Percentiles rank a stretch among this genome's conserved stretches.
These are phyloP conservation scores for Dictyostelium capitatum DNA, from an alignment of 78 protist genomes.

Conservation along the genomic window DNA sequence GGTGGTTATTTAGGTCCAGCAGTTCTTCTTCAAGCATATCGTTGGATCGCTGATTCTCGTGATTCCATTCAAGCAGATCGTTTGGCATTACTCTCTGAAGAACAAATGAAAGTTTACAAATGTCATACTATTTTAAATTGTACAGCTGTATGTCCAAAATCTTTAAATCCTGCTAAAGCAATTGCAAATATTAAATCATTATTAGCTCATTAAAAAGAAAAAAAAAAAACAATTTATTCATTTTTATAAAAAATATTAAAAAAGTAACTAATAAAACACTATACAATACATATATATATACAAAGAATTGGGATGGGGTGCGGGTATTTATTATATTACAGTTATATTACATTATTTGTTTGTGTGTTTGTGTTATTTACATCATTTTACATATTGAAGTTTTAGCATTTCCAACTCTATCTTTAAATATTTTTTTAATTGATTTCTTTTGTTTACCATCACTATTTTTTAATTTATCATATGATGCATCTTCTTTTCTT, in stretches of 20 bases:
- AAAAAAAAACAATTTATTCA: no score
- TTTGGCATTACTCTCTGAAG: slow-evolving; percentile 64
- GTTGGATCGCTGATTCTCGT: slow-evolving; percentile 87
- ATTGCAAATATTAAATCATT: slow-evolving; percentile 31
- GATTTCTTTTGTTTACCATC: background rate
- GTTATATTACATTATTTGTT: no score
- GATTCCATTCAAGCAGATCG: slow-evolving; percentile 66
- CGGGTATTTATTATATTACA: no score
- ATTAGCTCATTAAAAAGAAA: background rate
- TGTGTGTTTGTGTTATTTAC: background rate
- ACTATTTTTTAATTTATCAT: background rate
- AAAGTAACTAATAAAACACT: no score
- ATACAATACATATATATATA: no score
- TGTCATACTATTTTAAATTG: slow-evolving; percentile 98
- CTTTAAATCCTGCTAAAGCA: slow-evolving; percentile 37
- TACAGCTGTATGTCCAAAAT: slow-evolving; percentile 84
- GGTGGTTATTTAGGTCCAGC: slow-evolving; percentile 95
- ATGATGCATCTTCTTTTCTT: slow-evolving; percentile 21
- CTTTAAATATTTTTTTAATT: background rate
- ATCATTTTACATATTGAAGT: slow-evolving; percentile 18
- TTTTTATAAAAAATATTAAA: no score
- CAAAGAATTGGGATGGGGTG: no score
- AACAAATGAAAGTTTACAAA: slow-evolving; percentile 82
- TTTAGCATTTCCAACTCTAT: background rate
- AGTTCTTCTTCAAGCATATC: slow-evolving; percentile 91